phyloP scores from a whole-genome alignment of 2,329 filamentous ascomycete genomes.

The Pseudofabraea citricarpa region DNA sequence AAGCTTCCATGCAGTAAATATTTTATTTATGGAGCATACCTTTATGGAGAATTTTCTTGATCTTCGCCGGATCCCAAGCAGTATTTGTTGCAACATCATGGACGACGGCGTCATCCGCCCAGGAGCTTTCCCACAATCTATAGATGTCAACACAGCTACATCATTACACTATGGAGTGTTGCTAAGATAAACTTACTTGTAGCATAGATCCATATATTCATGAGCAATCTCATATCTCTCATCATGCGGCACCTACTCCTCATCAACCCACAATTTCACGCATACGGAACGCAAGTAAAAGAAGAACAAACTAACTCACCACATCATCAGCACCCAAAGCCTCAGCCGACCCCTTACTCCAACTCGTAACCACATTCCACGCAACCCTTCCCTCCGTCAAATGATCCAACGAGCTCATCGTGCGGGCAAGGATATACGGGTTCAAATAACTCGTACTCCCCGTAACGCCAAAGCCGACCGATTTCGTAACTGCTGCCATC shows the following conservation, averaged over 20 bases:
- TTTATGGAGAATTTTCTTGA: slow-evolving; percentile 59
- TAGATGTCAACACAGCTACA: slow-evolving; percentile 23
- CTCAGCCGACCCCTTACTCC: slow-evolving; percentile 57
- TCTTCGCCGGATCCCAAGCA: slow-evolving; percentile 50
- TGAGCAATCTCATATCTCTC: slow-evolving; percentile 58
- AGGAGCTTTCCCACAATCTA: slow-evolving; percentile 63
- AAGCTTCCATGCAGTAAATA: slow-evolving; percentile 48
- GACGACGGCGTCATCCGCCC: slow-evolving; percentile 62
- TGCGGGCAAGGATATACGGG: slow-evolving; percentile 59
- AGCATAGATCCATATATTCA: slow-evolving; percentile 44
- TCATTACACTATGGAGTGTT: background rate
- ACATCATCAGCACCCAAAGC: slow-evolving; percentile 54
- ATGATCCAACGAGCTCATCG: slow-evolving; percentile 61
- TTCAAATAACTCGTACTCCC: slow-evolving; percentile 56
- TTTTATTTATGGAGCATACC: slow-evolving; percentile 58
- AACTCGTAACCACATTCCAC: slow-evolving; percentile 62
- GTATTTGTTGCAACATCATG: slow-evolving; percentile 48
- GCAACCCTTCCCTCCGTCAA: slow-evolving; percentile 54
- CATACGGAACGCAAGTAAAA: background rate
- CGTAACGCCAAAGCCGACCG: slow-evolving; percentile 60
- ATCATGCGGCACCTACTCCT: slow-evolving; percentile 43
- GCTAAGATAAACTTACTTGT: background rate
- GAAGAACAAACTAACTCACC: slow-evolving; percentile 23
- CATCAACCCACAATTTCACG: background rate
- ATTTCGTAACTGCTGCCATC: slow-evolving; percentile 62